Base-by-base conservation (phyloP, 2,329 filamentous ascomycete species). In the Alternaria metachromatica region DNA sequence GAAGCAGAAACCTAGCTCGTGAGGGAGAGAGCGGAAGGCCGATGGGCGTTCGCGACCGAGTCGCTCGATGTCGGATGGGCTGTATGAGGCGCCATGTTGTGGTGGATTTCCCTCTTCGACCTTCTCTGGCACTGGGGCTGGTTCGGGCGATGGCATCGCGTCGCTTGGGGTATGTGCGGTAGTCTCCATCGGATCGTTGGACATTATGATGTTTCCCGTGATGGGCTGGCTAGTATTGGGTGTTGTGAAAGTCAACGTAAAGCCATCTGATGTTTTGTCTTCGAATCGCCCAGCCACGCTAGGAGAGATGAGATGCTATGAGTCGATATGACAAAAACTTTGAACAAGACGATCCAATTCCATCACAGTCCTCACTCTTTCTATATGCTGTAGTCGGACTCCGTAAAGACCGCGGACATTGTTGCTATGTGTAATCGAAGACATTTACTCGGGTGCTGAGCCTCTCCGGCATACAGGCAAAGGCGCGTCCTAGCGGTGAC, bases 1-100 rank as follows among this genome's bases (percentile, higher is more conserved):
- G 68, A 87, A 86, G 72, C 88, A 85, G 72, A 92, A 92, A 21
- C 85, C 84, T 5, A 88, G 64, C 72, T 92, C 90, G n/a, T 85
- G 78, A 78, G 84, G 83, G 51, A 80, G 74, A 3, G 82, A 84
- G 10, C 77, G 75, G 73, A 92, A 90, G 43, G 81, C 80, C 5
- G 83, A 80, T 2, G 90, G 90, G 5, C 90, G 83, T 71, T 89
- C 83, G 58, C 89, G 84, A 50, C 89, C 90, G 2, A 92, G 82
- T 15, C 84, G 82, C 70, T 92, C 87, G 50, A 92, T 80, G 18
- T 78, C 77, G 3, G 72, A 68, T 0, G 72, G 62, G 10, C 69
- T 71, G 59, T 78, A 78, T 21, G 67, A 64, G 46, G 46, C 60
- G 26, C 60, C 53, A 23, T 61, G 48, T 6, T 62, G 60, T 30